phyloP scores from a whole-genome alignment of 768 basidiomycete species.

The Kwoniella sp. region DNA sequence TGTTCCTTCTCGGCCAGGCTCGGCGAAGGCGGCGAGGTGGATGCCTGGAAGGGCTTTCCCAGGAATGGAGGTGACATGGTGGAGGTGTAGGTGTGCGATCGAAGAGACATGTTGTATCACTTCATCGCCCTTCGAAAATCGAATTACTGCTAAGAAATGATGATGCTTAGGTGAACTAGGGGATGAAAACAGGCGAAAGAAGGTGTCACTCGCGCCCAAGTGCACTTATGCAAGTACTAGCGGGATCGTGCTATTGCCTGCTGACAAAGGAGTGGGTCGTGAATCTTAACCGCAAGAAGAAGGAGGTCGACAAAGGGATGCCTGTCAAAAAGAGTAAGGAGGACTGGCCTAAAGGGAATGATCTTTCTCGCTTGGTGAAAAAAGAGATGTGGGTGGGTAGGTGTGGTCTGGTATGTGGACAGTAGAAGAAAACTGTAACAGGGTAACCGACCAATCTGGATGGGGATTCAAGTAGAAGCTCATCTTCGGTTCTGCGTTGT shows the following conservation, averaged over 20 bases:
- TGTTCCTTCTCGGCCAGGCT: slow-evolving; percentile 11
- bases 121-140: not conserved
- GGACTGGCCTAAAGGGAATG: no score
- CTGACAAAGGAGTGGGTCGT: not conserved
- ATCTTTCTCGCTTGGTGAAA: no score
- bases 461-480: no score
- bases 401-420: no score
- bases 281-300: not conserved
- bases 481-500: no score
- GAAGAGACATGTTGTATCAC: slow-evolving; percentile 8
- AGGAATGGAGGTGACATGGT: not conserved
- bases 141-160: no score
- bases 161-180: no score
- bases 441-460: no score
- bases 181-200: no score
- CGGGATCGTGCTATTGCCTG: not conserved
- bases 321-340: not conserved
- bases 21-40: slow-evolving; percentile 1
- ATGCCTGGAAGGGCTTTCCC: slow-evolving; percentile 2
- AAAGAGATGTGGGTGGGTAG: no score
- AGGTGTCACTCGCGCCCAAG: no score
- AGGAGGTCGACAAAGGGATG: not conserved
- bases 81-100: slow-evolving; percentile 10
- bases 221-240: not conserved
- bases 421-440: no score